These are phyloP conservation scores for Medicago ruthenica DNA, from an alignment of 306 rosid genomes.

Conservation along the genomic window DNA sequence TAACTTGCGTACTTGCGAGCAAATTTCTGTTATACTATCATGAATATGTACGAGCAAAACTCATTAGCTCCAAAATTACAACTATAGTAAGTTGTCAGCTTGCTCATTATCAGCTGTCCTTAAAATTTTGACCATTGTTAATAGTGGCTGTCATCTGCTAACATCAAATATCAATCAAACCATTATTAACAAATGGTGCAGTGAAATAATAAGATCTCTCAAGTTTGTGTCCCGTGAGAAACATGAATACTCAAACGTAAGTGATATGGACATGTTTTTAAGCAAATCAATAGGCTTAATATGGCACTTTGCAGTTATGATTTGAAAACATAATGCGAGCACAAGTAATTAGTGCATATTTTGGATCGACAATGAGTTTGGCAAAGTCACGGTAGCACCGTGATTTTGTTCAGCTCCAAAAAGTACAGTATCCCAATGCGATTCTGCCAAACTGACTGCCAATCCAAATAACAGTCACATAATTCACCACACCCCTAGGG, in stretches of 20 bases:
- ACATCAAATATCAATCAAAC: conserved; percentile 22
- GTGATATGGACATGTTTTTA: not conserved
- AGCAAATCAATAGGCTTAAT: conserved; percentile 3
- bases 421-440: not conserved
- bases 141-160: not conserved
- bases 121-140: not conserved
- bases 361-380: not conserved
- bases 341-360: conserved; percentile 15
- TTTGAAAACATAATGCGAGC: not conserved
- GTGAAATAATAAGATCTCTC: not conserved
- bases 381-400: not conserved
- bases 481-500: too few species aligned
- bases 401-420: not conserved
- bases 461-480: not conserved
- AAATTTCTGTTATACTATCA: conserved; percentile 7
- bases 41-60: not conserved
- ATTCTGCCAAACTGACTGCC: not conserved
- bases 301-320: not conserved
- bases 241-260: conserved; percentile 7
- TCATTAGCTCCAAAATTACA: not conserved
- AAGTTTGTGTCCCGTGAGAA: not conserved
- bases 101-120: not conserved
- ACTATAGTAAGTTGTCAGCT: conserved; percentile 4
- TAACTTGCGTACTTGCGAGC: not conserved
- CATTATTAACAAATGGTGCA: not conserved